phyloP scores from a whole-genome alignment of 1,139 yeast genomes.

The Diutina pseudorugosa region DNA sequence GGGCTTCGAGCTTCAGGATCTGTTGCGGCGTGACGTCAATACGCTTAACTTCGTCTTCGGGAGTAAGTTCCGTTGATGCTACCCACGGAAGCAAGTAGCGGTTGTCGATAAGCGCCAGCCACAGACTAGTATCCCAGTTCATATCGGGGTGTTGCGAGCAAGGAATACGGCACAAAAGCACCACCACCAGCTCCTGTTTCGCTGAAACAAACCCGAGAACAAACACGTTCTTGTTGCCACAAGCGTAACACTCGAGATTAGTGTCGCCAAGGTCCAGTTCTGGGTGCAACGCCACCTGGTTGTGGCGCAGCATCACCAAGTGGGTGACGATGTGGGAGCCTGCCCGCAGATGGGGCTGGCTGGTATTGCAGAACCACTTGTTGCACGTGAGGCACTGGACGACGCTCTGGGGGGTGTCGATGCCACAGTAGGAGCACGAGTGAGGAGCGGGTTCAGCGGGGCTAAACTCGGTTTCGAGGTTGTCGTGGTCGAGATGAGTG shows the following conservation, averaged over 20 bases:
- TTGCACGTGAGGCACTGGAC: slow-evolving; percentile 69
- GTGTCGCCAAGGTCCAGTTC: slow-evolving; percentile 81
- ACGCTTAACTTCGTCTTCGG: slow-evolving; percentile 52
- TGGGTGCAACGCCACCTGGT: slow-evolving; percentile 61
- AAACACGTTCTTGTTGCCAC: slow-evolving; percentile 77
- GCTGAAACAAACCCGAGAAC: slow-evolving; percentile 83
- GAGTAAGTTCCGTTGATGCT: slow-evolving; percentile 18
- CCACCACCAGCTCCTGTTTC: slow-evolving; percentile 77
- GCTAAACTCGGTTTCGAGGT: neutral
- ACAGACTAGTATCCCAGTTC: slow-evolving; percentile 79
- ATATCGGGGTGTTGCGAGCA: slow-evolving; percentile 69
- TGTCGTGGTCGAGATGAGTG: neutral
- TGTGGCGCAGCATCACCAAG: slow-evolving; percentile 71
- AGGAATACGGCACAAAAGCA: slow-evolving; percentile 77
- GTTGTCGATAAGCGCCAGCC: slow-evolving; percentile 82
- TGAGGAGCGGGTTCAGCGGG: neutral
- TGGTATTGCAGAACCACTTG: slow-evolving; percentile 77
- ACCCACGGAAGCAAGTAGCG: slow-evolving; percentile 76
- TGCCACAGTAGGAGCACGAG: slow-evolving; percentile 64
- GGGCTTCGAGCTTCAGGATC: slow-evolving; percentile 61
- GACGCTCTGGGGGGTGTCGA: slow-evolving; percentile 52
- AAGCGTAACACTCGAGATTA: slow-evolving; percentile 77
- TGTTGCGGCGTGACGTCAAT: slow-evolving; percentile 46
- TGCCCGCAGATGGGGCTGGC: slow-evolving; percentile 37
- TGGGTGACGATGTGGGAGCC: slow-evolving; percentile 85